Percentiles rank a stretch among this genome's conserved stretches.
These are phyloP conservation scores for Leptographium radiaticola DNA, from an alignment of 2,329 filamentous ascomycete species.

Conservation along the genomic window DNA sequence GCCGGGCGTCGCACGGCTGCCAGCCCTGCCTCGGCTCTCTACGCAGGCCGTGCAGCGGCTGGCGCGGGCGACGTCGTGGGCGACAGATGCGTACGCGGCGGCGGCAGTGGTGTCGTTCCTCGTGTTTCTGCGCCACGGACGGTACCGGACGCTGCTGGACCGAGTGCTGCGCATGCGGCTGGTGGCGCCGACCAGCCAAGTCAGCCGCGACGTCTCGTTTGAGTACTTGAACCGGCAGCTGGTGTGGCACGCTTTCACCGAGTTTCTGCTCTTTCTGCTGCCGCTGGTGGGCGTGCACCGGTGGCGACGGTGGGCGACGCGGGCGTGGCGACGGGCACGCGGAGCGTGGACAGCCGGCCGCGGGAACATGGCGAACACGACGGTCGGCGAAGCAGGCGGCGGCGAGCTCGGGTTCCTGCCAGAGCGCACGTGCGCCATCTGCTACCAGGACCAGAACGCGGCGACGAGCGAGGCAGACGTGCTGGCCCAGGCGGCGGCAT, in stretches of 20 bases:
- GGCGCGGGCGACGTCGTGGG: slow-evolving; percentile 53
- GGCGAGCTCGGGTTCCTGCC: slow-evolving; percentile 79
- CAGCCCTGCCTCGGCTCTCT: neutral
- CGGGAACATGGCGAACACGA: slow-evolving; percentile 16
- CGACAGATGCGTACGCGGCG: slow-evolving; percentile 64
- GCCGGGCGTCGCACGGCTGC: neutral
- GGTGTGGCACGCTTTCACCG: slow-evolving; percentile 99
- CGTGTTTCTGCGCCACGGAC: slow-evolving; percentile 79
- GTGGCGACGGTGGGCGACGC: slow-evolving; percentile 80
- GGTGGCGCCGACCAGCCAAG: slow-evolving; percentile 70
- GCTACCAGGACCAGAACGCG: slow-evolving; percentile 85
- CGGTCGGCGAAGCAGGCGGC: slow-evolving; percentile 32
- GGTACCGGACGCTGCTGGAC: slow-evolving; percentile 84
- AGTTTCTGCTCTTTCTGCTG: slow-evolving; percentile 94
- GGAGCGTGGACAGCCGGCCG: slow-evolving; percentile 37
- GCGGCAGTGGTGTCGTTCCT: slow-evolving; percentile 78
- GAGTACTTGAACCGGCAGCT: slow-evolving; percentile 96
- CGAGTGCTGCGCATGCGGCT: slow-evolving; percentile 73
- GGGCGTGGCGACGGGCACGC: slow-evolving; percentile 67
- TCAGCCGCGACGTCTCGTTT: slow-evolving; percentile 85
- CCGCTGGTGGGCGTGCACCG: slow-evolving; percentile 88
- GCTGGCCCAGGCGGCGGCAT: slow-evolving; percentile 51
- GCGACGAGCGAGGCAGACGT: slow-evolving; percentile 63
- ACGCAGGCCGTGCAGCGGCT: slow-evolving; percentile 35
- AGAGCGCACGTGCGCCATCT: slow-evolving; percentile 90